Percentiles rank a stretch among this genome's conserved stretches.
Evolutionary conservation across 2,329 filamentous ascomycete species (phyloP).

Genomic region (Dactylellina parvicollis): DNA sequence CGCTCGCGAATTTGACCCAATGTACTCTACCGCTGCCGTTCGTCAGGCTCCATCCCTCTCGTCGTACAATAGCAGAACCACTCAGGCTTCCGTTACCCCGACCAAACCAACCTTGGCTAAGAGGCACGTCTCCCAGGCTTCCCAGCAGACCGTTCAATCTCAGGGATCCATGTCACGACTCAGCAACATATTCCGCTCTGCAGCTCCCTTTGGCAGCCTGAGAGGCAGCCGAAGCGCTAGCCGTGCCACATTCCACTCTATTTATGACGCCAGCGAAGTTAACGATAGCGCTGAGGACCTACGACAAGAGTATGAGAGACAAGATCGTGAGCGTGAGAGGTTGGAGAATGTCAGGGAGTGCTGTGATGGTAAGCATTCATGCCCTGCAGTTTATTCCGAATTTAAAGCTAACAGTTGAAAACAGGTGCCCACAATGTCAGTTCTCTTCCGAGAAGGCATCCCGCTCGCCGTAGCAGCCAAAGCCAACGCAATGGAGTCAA

Average conservation of each 20-base stretch:
- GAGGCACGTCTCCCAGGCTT: conserved; percentile 47
- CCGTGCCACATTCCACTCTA: conserved; percentile 62
- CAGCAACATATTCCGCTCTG: conserved; percentile 69
- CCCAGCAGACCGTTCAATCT: conserved; percentile 57
- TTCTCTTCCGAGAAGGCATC: conserved; percentile 63
- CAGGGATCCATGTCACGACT: conserved; percentile 68
- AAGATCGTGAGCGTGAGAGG: conserved; percentile 78
- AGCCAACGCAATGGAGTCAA: conserved; percentile 61
- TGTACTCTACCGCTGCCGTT: conserved; percentile 62
- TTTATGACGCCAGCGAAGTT: conserved; percentile 69
- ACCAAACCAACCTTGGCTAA: conserved; percentile 60
- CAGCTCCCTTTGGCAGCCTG: conserved; percentile 63
- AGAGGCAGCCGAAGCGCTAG: conserved; percentile 66
- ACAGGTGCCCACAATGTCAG: conserved; percentile 79
- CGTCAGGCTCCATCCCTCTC: conserved; percentile 74
- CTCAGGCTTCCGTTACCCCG: conserved; percentile 69
- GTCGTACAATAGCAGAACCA: conserved; percentile 80
- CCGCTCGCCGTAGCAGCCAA: conserved; percentile 61
- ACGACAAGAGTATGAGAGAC: conserved; percentile 78
- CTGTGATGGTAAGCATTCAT: conserved; percentile 81
- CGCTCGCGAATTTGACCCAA: conserved; percentile 83
- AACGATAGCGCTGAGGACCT: conserved; percentile 86
- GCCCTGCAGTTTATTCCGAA: not conserved
- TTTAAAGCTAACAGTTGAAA: conserved; percentile 39
- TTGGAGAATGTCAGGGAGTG: conserved; percentile 96